Conservation (phyloP, 2,329 filamentous ascomycete species). For the Aspergillus costaricaensis region DNA sequence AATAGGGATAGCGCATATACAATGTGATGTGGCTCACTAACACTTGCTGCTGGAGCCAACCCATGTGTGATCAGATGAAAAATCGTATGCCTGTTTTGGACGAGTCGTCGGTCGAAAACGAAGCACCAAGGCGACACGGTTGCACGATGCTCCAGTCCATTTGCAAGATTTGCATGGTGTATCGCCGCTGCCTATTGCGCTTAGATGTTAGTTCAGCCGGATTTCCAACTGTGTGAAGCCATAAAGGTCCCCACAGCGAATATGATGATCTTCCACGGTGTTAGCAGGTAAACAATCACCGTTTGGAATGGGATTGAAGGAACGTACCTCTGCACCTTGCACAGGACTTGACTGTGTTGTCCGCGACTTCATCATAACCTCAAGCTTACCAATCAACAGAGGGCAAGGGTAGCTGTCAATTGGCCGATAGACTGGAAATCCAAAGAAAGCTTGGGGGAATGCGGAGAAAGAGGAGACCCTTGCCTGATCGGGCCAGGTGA, state of each 20-base stretch:
- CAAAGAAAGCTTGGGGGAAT: background rate
- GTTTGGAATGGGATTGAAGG: background rate
- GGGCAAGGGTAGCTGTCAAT: too few relatives aligned
- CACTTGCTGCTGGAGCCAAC: background rate
- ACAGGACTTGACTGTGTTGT: background rate
- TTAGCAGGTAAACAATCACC: background rate
- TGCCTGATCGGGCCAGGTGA: background rate
- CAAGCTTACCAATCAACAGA: background rate
- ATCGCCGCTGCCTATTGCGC: background rate
- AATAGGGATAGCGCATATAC: too few relatives aligned
- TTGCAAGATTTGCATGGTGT: background rate
- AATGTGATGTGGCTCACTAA: background rate
- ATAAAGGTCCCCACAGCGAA: background rate
- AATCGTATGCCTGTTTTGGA: slow-evolving; percentile 7
- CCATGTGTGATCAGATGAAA: slow-evolving; percentile 9
- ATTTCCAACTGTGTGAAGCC: background rate
- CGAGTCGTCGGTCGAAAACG: slow-evolving; percentile 6
- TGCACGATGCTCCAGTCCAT: background rate
- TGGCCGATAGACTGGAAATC: too few relatives aligned
- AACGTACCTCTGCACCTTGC: slow-evolving; percentile 1
- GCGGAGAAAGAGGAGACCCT: background rate
- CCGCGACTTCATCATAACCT: background rate
- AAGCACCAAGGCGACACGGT: background rate
- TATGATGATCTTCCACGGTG: background rate
- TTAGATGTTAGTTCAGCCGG: too few relatives aligned